Conservation (phyloP, 2,329 filamentous ascomycete genomes). For the Penicillium digitatum region DNA sequence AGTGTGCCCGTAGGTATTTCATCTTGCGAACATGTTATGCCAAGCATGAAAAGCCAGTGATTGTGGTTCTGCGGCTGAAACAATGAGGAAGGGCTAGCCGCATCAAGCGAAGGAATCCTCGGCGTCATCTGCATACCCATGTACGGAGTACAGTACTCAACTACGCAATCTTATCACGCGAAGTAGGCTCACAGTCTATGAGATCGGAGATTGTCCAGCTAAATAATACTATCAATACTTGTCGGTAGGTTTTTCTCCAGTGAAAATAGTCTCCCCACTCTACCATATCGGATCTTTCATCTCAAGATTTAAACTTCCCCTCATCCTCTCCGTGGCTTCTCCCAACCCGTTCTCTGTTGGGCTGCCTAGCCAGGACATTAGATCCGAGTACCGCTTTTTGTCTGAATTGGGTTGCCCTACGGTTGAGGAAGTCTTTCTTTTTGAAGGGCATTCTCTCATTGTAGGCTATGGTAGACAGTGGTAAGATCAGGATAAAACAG, state of each 20-base stretch:
- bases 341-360: not conserved
- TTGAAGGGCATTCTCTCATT: constrained; percentile 9
- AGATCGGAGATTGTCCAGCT: not conserved
- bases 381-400: constrained; percentile 6
- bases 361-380: constrained; percentile 16
- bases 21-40: not conserved
- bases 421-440: not conserved
- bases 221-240: not conserved
- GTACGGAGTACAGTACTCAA: not conserved
- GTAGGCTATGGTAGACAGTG: not conserved
- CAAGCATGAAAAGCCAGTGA: not conserved
- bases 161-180: not conserved
- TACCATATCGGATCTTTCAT: not conserved
- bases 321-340: not conserved
- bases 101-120: constrained; percentile 14
- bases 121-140: not conserved
- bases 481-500: not conserved
- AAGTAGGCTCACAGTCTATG: not conserved
- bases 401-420: not conserved
- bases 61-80: not conserved
- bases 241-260: not conserved
- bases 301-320: constrained; percentile 10
- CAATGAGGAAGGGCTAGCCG: constrained; percentile 9
- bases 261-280: not conserved
- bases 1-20: not conserved